These are phyloP conservation scores for Fragilariopsis cylindrus DNA, from an alignment of 108 stramenopile species.

Conservation along the genomic window DNA sequence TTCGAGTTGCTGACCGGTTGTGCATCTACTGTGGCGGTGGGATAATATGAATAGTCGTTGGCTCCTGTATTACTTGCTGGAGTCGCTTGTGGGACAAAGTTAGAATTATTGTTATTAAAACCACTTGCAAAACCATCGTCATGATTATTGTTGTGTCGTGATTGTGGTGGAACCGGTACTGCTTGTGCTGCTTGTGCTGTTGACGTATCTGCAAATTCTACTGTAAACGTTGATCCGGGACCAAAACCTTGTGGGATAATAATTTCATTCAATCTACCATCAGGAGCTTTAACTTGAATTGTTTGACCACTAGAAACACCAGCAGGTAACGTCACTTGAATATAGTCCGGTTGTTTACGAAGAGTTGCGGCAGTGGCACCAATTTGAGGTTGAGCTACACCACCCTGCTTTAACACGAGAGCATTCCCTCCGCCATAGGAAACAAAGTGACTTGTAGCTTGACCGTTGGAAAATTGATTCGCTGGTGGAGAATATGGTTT, in stretches of 20 bases:
- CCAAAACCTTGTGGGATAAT: slow-evolving; percentile 76
- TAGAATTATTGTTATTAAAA: slow-evolving; percentile 44
- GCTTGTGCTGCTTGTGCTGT: slow-evolving; percentile 9
- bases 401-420: slow-evolving; percentile 64
- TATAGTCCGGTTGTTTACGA: slow-evolving; percentile 45
- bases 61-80: slow-evolving; percentile 11
- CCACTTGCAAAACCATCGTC: slow-evolving; percentile 45
- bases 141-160: neutral
- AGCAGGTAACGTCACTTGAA: slow-evolving; percentile 76
- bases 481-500: slow-evolving; percentile 60
- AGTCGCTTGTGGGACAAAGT: slow-evolving; percentile 19
- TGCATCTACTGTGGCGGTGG: slow-evolving; percentile 31
- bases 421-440: slow-evolving; percentile 86
- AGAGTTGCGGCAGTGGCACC: neutral
- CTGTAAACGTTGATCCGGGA: slow-evolving; percentile 84
- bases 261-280: slow-evolving; percentile 79
- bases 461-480: slow-evolving; percentile 53
- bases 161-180: slow-evolving; percentile 15
- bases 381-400: slow-evolving; percentile 31
- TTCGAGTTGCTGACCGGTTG: slow-evolving; percentile 27
- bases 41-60: slow-evolving; percentile 27
- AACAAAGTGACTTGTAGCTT: slow-evolving; percentile 77
- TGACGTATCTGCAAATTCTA: slow-evolving; percentile 62
- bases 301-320: slow-evolving; percentile 71
- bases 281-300: slow-evolving; percentile 81